Evolutionary conservation across 2,329 filamentous ascomycete species (phyloP).

Genomic region (Xylaria sp.): DNA sequence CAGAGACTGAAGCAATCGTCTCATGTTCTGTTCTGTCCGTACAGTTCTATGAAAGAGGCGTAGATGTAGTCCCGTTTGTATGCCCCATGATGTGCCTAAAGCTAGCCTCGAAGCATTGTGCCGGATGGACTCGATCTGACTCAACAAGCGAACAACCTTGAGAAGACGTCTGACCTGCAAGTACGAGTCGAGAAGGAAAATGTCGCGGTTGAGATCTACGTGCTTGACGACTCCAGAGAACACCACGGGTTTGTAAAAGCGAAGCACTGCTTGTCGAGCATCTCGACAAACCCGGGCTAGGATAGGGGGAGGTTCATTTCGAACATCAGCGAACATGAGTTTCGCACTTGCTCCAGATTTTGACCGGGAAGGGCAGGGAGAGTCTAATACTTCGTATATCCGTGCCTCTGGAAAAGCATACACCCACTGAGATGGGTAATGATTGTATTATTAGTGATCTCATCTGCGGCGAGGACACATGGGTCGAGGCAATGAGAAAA

Average conservation of each 20-base stretch:
- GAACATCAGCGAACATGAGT: slow-evolving; percentile 54
- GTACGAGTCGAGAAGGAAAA: slow-evolving; percentile 55
- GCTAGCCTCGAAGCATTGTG: slow-evolving; percentile 49
- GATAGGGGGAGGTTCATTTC: slow-evolving; percentile 51
- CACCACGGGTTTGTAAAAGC: slow-evolving; percentile 51
- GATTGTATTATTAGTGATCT: slow-evolving; percentile 4
- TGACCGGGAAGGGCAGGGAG: slow-evolving; percentile 48
- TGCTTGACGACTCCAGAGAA: slow-evolving; percentile 54
- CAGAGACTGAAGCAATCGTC: slow-evolving; percentile 48
- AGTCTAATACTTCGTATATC: slow-evolving; percentile 55
- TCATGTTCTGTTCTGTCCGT: slow-evolving; percentile 49
- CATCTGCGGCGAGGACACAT: neutral
- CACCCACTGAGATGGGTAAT: slow-evolving; percentile 43
- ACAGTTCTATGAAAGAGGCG: slow-evolving; percentile 52
- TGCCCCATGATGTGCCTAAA: slow-evolving; percentile 53
- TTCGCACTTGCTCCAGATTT: slow-evolving; percentile 48
- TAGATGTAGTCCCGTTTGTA: slow-evolving; percentile 53
- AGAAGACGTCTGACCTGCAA: slow-evolving; percentile 54
- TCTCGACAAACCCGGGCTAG: slow-evolving; percentile 53
- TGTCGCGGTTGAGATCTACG: slow-evolving; percentile 52
- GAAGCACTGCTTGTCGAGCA: slow-evolving; percentile 49
- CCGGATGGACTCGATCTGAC: slow-evolving; percentile 51
- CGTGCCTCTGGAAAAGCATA: slow-evolving; percentile 51
- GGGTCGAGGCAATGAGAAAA: too few species aligned
- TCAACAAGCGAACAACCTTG: slow-evolving; percentile 53